Evolutionary conservation across 1,284 basidiomycete species (phyloP).

Genomic region (Baeospora myosura): DNA sequence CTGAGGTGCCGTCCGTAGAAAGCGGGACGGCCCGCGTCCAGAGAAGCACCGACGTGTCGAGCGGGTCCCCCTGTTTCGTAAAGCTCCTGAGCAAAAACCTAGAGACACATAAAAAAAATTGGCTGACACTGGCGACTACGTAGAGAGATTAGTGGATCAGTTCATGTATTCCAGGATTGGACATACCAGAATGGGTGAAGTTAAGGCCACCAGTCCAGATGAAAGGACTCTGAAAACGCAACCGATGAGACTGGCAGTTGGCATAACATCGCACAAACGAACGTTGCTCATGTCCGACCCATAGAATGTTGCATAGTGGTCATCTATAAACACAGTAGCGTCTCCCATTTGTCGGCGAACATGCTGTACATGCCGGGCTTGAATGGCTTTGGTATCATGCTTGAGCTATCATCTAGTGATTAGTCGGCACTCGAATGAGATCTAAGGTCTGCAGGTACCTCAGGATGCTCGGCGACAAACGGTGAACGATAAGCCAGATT

Average conservation of each 20-base stretch:
- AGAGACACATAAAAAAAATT: constrained; percentile 11
- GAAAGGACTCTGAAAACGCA: constrained; percentile 33
- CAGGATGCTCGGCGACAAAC: constrained; percentile 29
- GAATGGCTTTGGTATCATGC: constrained; percentile 31
- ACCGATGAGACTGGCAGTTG: neutral
- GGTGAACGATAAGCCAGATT: constrained; percentile 46
- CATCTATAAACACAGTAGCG: constrained; percentile 35
- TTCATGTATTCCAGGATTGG: neutral
- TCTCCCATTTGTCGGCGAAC: constrained; percentile 33
- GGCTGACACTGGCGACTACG: constrained; percentile 32
- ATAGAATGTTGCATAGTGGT: constrained; percentile 49
- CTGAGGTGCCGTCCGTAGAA: constrained; percentile 23
- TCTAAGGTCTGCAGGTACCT: constrained; percentile 23
- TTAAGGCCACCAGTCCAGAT: constrained; percentile 49
- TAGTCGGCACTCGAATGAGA: neutral
- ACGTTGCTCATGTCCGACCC: constrained; percentile 48
- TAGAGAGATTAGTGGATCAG: neutral
- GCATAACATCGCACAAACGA: constrained; percentile 10
- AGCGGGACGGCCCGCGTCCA: constrained; percentile 52
- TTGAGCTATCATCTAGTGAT: constrained; percentile 26
- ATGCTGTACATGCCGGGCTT: constrained; percentile 31
- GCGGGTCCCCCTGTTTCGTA: constrained; percentile 47
- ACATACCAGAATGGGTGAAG: constrained; percentile 46
- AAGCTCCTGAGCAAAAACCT: constrained; percentile 1
- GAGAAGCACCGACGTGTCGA: constrained; percentile 51